Evolutionary conservation across 768 basidiomycete species (phyloP), one percentile per base, ranked within the genome.

Genomic region (Naganishia friedmannii): DNA sequence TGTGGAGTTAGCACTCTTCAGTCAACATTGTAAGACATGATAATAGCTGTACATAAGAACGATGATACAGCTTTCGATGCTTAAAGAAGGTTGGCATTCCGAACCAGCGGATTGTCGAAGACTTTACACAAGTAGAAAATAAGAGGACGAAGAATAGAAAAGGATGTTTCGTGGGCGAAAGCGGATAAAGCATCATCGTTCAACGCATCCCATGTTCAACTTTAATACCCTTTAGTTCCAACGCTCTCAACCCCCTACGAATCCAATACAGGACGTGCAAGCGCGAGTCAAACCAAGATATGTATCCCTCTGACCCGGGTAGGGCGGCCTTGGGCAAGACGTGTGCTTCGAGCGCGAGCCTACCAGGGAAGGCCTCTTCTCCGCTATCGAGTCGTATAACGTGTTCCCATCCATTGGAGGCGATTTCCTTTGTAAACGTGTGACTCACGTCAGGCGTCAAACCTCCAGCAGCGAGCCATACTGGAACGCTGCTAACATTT

Each of bases 401-500:
- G 74, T 83, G 65, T 73, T 84, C 42, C 71, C 71, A 72, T 0
- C 65, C 66, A 0, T 53, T 51, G 9, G 15, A 8, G 17, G 65
- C 66, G 26, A 58, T 57, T 10, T n/a, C 12, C 8, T 65, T 32
- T 12, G 70, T 66, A 42, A 71, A 63, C 12, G 56, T 60, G 26
- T 55, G 32, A 17, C 28, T 28, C 46, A 71, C 57, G 21, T 58
- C 48, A 0, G 70, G 66, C 23, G 32, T 70, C 26, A 80, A 55
- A 2, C 77, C 77, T 6, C 78, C 78, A 6, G 69, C 70, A 39
- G 75, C 72, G 42, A 80, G 70, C 78, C 78, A 80, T 1, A 75
- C 72, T 9, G 79, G 79, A 1, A 80, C 73, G 54, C 75, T 76
- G 28, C 69, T 57, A 37, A 79, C 74, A 15, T 46, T 56, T n/a